Evolutionary conservation across 176 grass and related monocot species (phyloP).

Genomic region (Lolium multiflorum): DNA sequence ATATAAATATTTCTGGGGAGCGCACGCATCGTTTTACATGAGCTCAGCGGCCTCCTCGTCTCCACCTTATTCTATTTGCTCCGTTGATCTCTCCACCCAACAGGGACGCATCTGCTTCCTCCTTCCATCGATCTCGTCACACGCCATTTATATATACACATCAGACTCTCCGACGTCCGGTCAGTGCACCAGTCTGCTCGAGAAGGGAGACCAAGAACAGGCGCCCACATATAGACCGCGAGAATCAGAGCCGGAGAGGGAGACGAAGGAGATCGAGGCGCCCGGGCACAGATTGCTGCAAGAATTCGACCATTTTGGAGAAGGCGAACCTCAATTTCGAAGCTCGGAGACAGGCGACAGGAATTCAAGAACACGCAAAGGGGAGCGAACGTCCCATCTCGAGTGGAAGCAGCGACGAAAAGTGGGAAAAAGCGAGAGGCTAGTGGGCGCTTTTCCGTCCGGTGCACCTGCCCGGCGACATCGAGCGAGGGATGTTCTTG

Average conservation of each 20-base stretch:
- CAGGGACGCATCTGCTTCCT: slow-evolving; percentile 14
- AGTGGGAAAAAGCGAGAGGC: neutral
- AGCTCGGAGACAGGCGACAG: neutral
- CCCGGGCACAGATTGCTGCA: neutral
- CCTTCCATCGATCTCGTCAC: neutral
- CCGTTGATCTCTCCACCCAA: neutral
- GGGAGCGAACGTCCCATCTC: slow-evolving; percentile 14
- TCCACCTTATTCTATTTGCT: neutral
- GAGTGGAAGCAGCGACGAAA: neutral
- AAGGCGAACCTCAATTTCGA: neutral
- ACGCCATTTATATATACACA: neutral
- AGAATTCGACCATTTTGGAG: neutral
- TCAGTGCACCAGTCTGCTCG: neutral
- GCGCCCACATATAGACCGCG: too few relatives aligned
- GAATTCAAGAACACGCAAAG: neutral
- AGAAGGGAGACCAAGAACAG: neutral
- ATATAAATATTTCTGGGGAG: slow-evolving; percentile 38
- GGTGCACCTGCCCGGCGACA: neutral
- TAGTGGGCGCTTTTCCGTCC: slow-evolving; percentile 32
- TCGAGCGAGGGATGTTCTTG: slow-evolving; percentile 33
- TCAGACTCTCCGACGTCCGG: neutral
- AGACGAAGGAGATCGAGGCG: neutral
- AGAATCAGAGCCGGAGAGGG: neutral
- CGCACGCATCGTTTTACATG: slow-evolving; percentile 49
- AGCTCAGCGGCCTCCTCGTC: neutral